Evolutionary conservation across 208 protist species (phyloP).

Genomic region (Crithidia mellificae): DNA sequence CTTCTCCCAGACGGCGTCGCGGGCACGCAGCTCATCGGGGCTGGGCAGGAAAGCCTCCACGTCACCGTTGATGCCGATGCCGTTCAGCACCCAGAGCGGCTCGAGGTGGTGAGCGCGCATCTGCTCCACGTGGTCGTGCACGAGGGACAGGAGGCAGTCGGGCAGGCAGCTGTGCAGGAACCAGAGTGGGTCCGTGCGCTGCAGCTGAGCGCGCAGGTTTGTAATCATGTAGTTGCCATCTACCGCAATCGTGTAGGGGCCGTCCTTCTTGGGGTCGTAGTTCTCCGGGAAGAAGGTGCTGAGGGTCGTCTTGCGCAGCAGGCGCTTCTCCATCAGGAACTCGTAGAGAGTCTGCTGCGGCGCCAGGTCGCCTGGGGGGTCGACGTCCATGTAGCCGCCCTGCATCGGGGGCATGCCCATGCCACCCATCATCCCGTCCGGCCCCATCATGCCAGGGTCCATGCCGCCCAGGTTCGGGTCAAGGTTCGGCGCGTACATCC

Average conservation of each 20-base stretch:
- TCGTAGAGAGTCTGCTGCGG: slow-evolving; percentile 48
- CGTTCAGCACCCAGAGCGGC: slow-evolving; percentile 85
- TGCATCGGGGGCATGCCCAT: slow-evolving; percentile 43
- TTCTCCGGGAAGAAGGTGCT: slow-evolving; percentile 47
- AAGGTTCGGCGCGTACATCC: slow-evolving; percentile 25
- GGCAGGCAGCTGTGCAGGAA: slow-evolving; percentile 81
- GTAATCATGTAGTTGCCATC: slow-evolving; percentile 82
- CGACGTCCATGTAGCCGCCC: slow-evolving; percentile 27
- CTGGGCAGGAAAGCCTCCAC: slow-evolving; percentile 77
- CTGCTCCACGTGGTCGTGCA: slow-evolving; percentile 63
- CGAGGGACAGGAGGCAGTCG: slow-evolving; percentile 61
- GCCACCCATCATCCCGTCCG: slow-evolving; percentile 34
- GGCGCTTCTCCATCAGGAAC: slow-evolving; percentile 61
- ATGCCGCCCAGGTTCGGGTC: slow-evolving; percentile 24
- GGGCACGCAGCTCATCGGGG: slow-evolving; percentile 50
- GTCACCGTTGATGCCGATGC: slow-evolving; percentile 80
- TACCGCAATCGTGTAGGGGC: slow-evolving; percentile 63
- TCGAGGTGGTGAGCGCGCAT: slow-evolving; percentile 69
- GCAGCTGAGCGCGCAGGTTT: slow-evolving; percentile 61
- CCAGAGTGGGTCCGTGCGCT: slow-evolving; percentile 71
- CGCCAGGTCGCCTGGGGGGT: slow-evolving; percentile 22
- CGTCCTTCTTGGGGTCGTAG: slow-evolving; percentile 44
- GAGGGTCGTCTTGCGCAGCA: slow-evolving; percentile 55
- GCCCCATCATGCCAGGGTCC: slow-evolving; percentile 34
- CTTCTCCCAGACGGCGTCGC: slow-evolving; percentile 68